Percentiles rank a stretch among this genome's conserved stretches.
phyloP scores from a whole-genome alignment of 2,329 filamentous ascomycete species.

The Tolypocladium capitatum region DNA sequence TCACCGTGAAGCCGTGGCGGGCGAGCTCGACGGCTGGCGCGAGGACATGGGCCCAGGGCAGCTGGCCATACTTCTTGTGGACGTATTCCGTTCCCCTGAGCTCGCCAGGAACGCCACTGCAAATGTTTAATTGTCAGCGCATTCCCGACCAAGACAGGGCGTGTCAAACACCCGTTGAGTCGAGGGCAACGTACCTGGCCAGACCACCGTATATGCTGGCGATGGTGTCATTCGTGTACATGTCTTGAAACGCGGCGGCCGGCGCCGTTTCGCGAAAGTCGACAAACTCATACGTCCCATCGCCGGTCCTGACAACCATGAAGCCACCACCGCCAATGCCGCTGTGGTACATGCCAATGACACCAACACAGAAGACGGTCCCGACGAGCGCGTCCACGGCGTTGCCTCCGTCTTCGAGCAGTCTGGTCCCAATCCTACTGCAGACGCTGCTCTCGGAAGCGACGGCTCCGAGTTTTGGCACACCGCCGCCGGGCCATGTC shows the following conservation, averaged over 20 bases:
- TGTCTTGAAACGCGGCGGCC: constrained; percentile 62
- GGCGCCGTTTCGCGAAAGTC: constrained; percentile 81
- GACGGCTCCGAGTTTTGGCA: constrained; percentile 38
- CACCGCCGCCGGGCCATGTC: neutral
- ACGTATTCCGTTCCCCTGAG: constrained; percentile 61
- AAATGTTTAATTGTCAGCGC: neutral
- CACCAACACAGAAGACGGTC: constrained; percentile 51
- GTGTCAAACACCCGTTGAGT: neutral
- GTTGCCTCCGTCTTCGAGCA: constrained; percentile 48
- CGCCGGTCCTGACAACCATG: constrained; percentile 51
- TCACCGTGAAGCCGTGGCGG: constrained; percentile 58
- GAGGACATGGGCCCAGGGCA: constrained; percentile 55
- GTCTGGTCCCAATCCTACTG: constrained; percentile 42
- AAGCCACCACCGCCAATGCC: constrained; percentile 74
- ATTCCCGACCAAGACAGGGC: constrained; percentile 1
- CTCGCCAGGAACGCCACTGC: constrained; percentile 53
- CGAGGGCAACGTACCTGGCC: constrained; percentile 44
- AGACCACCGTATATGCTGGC: constrained; percentile 57
- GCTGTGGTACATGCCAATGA: constrained; percentile 50
- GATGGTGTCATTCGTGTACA: constrained; percentile 59
- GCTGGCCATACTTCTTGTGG: constrained; percentile 50
- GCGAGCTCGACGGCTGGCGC: constrained; percentile 60
- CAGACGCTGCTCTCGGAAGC: constrained; percentile 48
- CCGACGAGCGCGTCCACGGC: constrained; percentile 54
- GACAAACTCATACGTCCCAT: constrained; percentile 62